phyloP scores from a whole-genome alignment of 768 basidiomycete species.

The Calocybe gangraenosa region DNA sequence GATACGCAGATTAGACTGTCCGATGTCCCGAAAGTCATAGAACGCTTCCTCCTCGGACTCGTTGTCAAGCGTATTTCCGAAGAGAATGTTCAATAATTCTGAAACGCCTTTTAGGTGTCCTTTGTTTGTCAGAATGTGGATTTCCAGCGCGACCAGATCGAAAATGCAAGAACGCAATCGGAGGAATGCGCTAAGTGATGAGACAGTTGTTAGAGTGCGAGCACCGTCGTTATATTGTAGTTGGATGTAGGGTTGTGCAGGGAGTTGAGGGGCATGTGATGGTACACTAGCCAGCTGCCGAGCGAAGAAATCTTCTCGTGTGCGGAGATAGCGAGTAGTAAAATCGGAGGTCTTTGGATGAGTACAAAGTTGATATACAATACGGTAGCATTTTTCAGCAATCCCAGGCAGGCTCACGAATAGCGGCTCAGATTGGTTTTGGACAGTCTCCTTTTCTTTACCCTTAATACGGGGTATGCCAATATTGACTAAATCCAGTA shows the following conservation, averaged over 20 bases:
- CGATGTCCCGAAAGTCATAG: slow-evolving; percentile 64
- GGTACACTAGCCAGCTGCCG: slow-evolving; percentile 81
- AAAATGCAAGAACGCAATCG: slow-evolving; percentile 81
- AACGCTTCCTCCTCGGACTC: slow-evolving; percentile 48
- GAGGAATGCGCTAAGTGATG: slow-evolving; percentile 71
- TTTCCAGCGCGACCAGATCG: slow-evolving; percentile 81
- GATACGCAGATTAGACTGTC: slow-evolving; percentile 80
- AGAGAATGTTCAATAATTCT: slow-evolving; percentile 77
- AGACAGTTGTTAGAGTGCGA: slow-evolving; percentile 61
- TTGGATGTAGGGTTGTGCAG: slow-evolving; percentile 49
- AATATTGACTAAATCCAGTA: slow-evolving; percentile 71
- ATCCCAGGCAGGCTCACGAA: slow-evolving; percentile 66
- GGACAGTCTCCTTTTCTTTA: slow-evolving; percentile 35
- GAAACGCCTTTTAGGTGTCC: slow-evolving; percentile 69
- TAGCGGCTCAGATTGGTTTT: slow-evolving; percentile 40
- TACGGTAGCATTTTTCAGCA: slow-evolving; percentile 81
- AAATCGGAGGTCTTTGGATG: slow-evolving; percentile 80
- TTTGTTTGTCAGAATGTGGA: slow-evolving; percentile 80
- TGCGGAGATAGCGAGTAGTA: slow-evolving; percentile 81
- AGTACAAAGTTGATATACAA: slow-evolving; percentile 84
- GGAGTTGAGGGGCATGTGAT: slow-evolving; percentile 49
- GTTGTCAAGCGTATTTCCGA: slow-evolving; percentile 57
- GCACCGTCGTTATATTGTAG: slow-evolving; percentile 71
- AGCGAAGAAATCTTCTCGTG: slow-evolving; percentile 84
- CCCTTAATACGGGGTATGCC: slow-evolving; percentile 61